A percentile compares a stretch with the other conserved stretches of the same genome.
These are phyloP conservation scores for Geranomyces michiganensis DNA, from an alignment of 192 early-diverging fungal species.

Conservation along the genomic window DNA sequence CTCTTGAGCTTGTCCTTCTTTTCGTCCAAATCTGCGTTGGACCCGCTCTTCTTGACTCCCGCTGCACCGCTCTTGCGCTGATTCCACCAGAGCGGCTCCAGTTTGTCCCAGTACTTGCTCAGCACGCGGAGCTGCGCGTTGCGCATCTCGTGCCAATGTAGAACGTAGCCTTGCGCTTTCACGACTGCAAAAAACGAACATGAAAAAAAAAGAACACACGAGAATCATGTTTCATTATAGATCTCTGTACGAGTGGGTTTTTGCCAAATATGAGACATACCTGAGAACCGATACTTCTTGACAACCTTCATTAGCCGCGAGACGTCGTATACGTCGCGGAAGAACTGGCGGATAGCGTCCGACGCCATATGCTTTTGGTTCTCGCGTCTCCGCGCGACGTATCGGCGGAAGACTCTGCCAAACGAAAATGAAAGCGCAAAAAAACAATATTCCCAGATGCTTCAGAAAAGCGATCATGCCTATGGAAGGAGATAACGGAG, in stretches of 20 bases:
- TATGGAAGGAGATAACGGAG: neutral
- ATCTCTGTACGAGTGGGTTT: conserved; percentile 39
- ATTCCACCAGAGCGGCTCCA: conserved; percentile 52
- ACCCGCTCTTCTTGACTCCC: conserved; percentile 4
- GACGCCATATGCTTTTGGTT: conserved; percentile 38
- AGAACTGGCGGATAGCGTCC: conserved; percentile 54
- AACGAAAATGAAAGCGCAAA: conserved; percentile 21
- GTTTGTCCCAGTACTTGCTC: conserved; percentile 53
- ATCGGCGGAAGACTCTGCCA: conserved; percentile 48
- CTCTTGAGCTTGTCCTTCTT: conserved; percentile 38
- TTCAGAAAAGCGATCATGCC: neutral
- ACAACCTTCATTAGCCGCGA: conserved; percentile 62
- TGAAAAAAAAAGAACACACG: too few relatives aligned
- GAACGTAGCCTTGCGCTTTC: conserved; percentile 44
- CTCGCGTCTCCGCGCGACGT: conserved; percentile 41
- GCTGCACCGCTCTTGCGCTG: conserved; percentile 41
- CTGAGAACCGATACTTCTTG: conserved; percentile 63
- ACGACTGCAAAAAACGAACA: conserved; percentile 40
- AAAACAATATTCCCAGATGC: conserved; percentile 12
- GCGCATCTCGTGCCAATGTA: conserved; percentile 34
- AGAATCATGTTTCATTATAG: too few relatives aligned
- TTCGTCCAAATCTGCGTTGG: conserved; percentile 26
- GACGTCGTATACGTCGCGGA: conserved; percentile 60
- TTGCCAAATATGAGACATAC: conserved; percentile 28
- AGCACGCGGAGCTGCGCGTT: conserved; percentile 42